Evolutionary conservation across 345 rosid species (phyloP), one percentile per base, ranked within the genome.

Genomic region (Dipteronia dyeriana): DNA sequence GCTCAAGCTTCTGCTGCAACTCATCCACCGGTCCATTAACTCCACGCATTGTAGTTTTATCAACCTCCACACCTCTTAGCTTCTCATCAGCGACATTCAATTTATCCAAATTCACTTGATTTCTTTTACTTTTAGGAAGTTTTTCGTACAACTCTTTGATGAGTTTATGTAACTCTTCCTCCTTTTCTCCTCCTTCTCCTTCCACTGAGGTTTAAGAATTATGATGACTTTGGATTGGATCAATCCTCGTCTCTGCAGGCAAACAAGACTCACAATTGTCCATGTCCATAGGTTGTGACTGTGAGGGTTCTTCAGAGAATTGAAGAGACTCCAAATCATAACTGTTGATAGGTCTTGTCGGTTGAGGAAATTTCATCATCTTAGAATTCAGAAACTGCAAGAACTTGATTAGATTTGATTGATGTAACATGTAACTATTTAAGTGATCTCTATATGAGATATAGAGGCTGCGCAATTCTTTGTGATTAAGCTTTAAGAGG

Each of bases 291-390:
- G 76, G 47, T 22, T 14, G 23, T 2, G 82, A 39, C 3, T 9
- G 49, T 45, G 49, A 45, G 49, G 13, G 14, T 45, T 45, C 49
- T 45, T 45, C 12, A 29, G 77, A 47, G 66, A 61, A 54, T 9
- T 19, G 47, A 2, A 45, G 39, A 14, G 75, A 63, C 60, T 66
- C 49, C 49, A 31, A 66, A 63, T 71, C 20, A 66, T 69, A 76
- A 75, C 80, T 73, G 47, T 66, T 64, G 11, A 77, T 14, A 17
- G 88, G 85, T 73, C 88, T 82, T 14, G 80, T 78, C 14, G 85
- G 85, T 66, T 76, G 82, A 38, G 84, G 84, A 78, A 80, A 80
- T 43, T 75, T 54, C 12, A 7, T 70, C 79, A 20, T 75, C 14
- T 47, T 23, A 10, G 60, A 43, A 25, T 74, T 4, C 17, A 62